Conservation (phyloP, 1,284 basidiomycete genomes). For the Marasmius sp. region DNA sequence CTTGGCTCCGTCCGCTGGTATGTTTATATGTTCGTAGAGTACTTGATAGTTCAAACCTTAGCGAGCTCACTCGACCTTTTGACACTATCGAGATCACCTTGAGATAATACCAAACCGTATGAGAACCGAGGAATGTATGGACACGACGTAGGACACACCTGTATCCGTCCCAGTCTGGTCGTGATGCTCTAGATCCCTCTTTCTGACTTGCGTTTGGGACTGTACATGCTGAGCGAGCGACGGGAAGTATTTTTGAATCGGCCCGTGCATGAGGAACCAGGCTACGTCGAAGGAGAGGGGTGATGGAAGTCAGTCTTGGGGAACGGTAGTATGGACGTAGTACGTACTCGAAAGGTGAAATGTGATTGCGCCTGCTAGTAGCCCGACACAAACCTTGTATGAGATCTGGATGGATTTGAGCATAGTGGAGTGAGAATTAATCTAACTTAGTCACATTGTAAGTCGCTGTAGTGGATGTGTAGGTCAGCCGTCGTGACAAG, state of each 20-base stretch:
- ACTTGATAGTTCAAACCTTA: too few species aligned
- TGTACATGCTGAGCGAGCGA: neutral
- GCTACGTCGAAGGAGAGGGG: neutral
- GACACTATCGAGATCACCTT: too few species aligned
- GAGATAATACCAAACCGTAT: too few species aligned
- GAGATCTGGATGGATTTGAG: neutral
- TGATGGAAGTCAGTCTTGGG: neutral
- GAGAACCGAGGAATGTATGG: too few species aligned
- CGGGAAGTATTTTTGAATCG: neutral
- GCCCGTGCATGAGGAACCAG: neutral
- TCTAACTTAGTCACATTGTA: neutral
- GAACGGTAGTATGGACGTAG: neutral
- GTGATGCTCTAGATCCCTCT: neutral
- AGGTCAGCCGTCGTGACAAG: neutral
- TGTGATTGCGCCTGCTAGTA: neutral
- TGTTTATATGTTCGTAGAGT: too few species aligned
- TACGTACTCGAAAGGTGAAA: neutral
- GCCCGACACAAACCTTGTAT: neutral
- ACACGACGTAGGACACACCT: too few species aligned
- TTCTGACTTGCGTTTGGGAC: neutral
- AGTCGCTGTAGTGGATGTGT: neutral
- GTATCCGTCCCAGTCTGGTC: too few species aligned
- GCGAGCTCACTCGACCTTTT: too few species aligned
- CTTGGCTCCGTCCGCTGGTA: too few species aligned
- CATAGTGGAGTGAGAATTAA: neutral